Base-by-base conservation (phyloP, 2,329 filamentous ascomycete genomes). In the Microsporum audouinii region DNA sequence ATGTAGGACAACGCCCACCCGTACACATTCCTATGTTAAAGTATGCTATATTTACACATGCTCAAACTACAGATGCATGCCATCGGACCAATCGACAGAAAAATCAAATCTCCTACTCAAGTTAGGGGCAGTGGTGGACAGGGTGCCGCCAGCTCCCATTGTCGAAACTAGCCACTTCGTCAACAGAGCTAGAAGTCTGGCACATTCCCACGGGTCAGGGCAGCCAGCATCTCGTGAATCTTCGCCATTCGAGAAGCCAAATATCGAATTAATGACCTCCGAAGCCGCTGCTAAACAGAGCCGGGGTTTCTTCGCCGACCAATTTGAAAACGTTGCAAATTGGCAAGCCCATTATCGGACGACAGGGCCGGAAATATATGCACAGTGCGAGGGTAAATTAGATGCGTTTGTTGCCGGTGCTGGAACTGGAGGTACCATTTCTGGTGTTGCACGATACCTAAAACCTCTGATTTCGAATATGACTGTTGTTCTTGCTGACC, bases 111-210 rank as follows among this genome's bases (percentile, higher is more conserved):
- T 99, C 45, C 84, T 99, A 51, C 82, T 87, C 66, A 92, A 94
- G 71, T 84, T 99, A 8, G 94, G 94, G 68, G 94, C 94, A 47
- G 84, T 84, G n/a, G 92, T 99, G 33, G 91, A 96, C 78, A 84
- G 91, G 60, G 91, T 99, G 1, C 83, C 86, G 4, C 91, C 94
- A 10, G 91, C 91, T 7, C 91, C 91, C 62, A 99, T 99, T 65
- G 88, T 95, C n/a, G 91, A 91, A 68, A 88, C 88, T 14, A 84
- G 86, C 60, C 95, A 99, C 75, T 99, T 95, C 71, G 94, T 99
- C 71, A 97, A 99, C 77, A 82, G 91, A 3, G 94, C 94, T 5
- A 83, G 89, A 31, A 80, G 82, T 27, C 84, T 90, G 58, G 92
- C 94, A 0, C 74, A 75, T 58, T 85, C 90, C 66, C 91, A 97